A percentile compares a stretch with the other conserved stretches of the same genome.
These are phyloP conservation scores for Cryptosporidium xiaoi DNA, from an alignment of 169 alveolate genomes.

Conservation along the genomic window DNA sequence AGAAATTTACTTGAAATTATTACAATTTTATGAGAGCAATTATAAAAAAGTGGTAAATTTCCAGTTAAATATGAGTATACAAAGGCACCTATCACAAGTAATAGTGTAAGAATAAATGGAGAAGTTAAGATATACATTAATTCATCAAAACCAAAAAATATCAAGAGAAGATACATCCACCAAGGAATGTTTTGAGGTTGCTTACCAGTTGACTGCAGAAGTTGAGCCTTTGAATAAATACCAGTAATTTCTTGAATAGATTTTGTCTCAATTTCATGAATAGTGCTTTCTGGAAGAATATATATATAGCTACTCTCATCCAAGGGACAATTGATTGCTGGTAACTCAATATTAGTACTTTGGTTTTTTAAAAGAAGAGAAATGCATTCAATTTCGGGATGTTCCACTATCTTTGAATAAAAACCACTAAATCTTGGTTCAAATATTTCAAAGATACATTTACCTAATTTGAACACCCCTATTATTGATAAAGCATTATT, in stretches of 20 bases:
- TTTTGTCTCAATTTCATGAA: conserved; percentile 50
- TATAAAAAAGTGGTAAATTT: conserved; percentile 11
- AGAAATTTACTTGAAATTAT: conserved; percentile 15
- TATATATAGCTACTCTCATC: background rate
- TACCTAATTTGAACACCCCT: conserved; percentile 7
- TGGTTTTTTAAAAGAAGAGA: background rate
- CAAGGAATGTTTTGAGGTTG: conserved; percentile 71
- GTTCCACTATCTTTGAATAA: background rate
- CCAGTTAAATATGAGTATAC: conserved; percentile 57
- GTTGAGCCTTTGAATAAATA: conserved; percentile 67
- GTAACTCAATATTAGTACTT: background rate
- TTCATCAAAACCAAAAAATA: conserved; percentile 65
- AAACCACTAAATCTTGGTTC: background rate
- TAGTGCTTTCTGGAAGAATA: background rate
- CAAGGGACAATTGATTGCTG: background rate
- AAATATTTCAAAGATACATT: background rate
- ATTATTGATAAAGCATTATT: conserved; percentile 25
- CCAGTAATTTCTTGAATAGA: conserved; percentile 48
- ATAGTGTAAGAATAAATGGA: conserved; percentile 29
- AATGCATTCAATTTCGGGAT: background rate
- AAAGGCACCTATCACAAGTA: conserved; percentile 10
- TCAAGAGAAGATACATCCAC: conserved; percentile 63
- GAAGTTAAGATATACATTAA: conserved; percentile 44
- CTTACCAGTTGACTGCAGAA: conserved; percentile 61
- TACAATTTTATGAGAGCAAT: conserved; percentile 24